phyloP scores from a whole-genome alignment of 106 monocot genomes.

The Acorus gramineus region DNA sequence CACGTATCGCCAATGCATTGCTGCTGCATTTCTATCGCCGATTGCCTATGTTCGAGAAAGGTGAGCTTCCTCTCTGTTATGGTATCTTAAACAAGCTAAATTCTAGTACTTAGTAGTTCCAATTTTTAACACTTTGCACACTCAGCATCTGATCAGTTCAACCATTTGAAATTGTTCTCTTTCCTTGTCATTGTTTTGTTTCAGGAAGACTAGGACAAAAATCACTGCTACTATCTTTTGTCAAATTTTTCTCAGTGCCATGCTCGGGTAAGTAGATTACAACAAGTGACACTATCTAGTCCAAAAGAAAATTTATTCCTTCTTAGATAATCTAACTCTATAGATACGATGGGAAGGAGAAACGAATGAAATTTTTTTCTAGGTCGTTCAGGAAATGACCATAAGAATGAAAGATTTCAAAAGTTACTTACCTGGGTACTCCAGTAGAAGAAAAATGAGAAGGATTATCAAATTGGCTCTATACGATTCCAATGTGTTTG shows the following conservation, averaged over 20 bases:
- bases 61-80: not conserved
- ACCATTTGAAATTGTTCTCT: not conserved
- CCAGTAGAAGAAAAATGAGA: too few species aligned
- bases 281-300: too few species aligned
- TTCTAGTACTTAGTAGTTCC: not conserved
- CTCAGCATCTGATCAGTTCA: too few species aligned
- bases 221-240: conserved; percentile 27
- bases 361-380: too few species aligned
- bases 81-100: not conserved
- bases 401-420: too few species aligned
- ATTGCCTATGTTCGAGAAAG: conserved; percentile 50
- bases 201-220: conserved; percentile 45
- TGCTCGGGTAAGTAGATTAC: conserved; percentile 38
- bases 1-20: conserved; percentile 45
- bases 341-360: too few species aligned
- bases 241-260: conserved; percentile 43
- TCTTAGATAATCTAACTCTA: too few species aligned
- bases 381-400: too few species aligned
- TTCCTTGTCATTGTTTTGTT: not conserved
- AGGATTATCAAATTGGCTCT: too few species aligned
- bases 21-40: conserved; percentile 57
- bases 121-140: not conserved
- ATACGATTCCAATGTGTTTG: too few species aligned
- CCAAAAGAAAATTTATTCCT: too few species aligned
- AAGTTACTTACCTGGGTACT: too few species aligned